A percentile compares a stretch with the other conserved stretches of the same genome.
Conservation (phyloP, 768 basidiomycete species). For the Jaapia argillacea region DNA sequence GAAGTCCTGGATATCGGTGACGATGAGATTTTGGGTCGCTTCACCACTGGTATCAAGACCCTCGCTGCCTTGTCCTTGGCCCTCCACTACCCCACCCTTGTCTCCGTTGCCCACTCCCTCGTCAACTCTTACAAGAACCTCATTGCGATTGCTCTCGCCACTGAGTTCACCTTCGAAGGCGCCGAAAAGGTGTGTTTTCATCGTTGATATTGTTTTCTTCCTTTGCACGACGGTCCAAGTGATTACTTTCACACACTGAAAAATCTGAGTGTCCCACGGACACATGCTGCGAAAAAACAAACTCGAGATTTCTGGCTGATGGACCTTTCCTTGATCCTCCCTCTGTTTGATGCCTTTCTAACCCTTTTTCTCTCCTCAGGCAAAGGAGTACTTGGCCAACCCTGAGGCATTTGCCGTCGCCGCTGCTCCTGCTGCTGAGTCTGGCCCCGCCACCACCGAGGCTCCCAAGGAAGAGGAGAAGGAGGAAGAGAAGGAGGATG, state of each 20-base stretch:
- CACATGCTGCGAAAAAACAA: conserved; percentile 18
- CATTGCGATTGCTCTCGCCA: conserved; percentile 76
- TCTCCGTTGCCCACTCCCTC: conserved; percentile 87
- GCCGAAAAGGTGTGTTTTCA: conserved; percentile 69
- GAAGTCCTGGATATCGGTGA: conserved; percentile 90
- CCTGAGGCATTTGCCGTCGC: conserved; percentile 94
- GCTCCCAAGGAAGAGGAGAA: conserved; percentile 51
- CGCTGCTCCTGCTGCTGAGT: conserved; percentile 49
- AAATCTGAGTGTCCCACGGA: conserved; percentile 60
- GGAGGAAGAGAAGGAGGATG: conserved; percentile 76
- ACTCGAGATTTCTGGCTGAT: conserved; percentile 16
- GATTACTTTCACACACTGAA: conserved; percentile 58
- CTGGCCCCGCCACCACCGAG: conserved; percentile 38
- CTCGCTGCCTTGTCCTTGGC: conserved; percentile 95
- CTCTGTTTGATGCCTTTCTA: conserved; percentile 25
- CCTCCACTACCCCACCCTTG: conserved; percentile 91
- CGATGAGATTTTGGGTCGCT: conserved; percentile 81
- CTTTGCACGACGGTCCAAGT: conserved; percentile 18
- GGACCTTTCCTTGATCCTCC: conserved; percentile 6
- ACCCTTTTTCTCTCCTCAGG: conserved; percentile 31
- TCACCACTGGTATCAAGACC: conserved; percentile 89
- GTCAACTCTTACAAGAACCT: conserved; percentile 99
- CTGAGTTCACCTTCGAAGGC: conserved; percentile 92
- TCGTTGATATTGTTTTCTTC: conserved; percentile 8
- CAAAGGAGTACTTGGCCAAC: conserved; percentile 96